Evolutionary conservation across 257 asterid genomes (phyloP), one percentile per base, ranked within the genome.

Genomic region (Catharanthus roseus): DNA sequence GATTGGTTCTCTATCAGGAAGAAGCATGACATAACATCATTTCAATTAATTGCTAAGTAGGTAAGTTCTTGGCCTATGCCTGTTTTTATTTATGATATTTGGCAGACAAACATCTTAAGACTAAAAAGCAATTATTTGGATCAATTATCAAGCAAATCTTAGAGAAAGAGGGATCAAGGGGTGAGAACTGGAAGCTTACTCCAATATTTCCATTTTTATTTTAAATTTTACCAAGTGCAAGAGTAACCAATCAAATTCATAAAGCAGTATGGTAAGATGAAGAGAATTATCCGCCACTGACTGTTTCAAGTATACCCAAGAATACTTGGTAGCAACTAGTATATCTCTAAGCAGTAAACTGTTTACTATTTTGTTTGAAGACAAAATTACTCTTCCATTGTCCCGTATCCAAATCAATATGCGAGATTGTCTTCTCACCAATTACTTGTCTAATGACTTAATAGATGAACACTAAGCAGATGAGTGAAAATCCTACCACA

Each of bases 1-100:
- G 78, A 34, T 67, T 21, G 68, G 49, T 38, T 58, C 63, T 50
- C 36, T 5, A 70, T 78, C 72, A 79, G 69, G 77, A 50, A 68
- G 18, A 38, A 47, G 28, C 34, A 31, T 57, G 39, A 15, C 65
- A 33, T 16, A 15, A 15, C 21, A 33, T 58, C 39, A 29, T 33
- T 33, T 62, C 47, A 19, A 39, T 5, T 34, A 19, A 62, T 31
- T 21, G 0, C 18, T 34, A 62, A 31, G 67, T 8, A 18, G 9
- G 18, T 47, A 62, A 62, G 45, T 34, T 15, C 42, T 33, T 61
- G 66, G 13, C 7, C 19, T 24, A 13, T 56, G 44, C 44, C 13
- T 24, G 6, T 18, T 61, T 33, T 3, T 31, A n/a, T 18, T n/a
- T 61, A 21, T 24, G 33, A 19, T 33, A 33, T 33, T 33, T 29